Conservation (phyloP, 2,329 filamentous ascomycete species). For the Scedosporium apiospermum region DNA sequence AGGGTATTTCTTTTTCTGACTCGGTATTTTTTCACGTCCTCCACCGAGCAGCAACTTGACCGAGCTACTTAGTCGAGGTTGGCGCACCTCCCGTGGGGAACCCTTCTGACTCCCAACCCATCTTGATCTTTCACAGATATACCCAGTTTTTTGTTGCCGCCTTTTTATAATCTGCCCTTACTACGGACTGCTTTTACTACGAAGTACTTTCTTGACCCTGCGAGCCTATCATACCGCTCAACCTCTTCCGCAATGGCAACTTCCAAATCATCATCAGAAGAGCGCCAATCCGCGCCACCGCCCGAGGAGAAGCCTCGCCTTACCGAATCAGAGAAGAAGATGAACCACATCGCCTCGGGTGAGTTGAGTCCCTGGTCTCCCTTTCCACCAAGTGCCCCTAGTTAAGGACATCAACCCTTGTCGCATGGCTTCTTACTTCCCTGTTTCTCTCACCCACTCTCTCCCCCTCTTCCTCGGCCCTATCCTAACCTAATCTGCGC, state of each 20-base stretch:
- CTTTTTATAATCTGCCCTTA: too few relatives aligned
- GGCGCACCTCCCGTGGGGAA: too few relatives aligned
- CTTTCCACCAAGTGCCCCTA: not conserved
- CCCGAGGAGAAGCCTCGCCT: constrained; percentile 39
- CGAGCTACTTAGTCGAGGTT: too few relatives aligned
- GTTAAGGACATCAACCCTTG: not conserved
- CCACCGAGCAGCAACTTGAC: not conserved
- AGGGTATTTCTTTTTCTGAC: not conserved
- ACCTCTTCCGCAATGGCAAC: not conserved
- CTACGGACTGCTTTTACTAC: not conserved
- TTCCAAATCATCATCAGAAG: constrained; percentile 1
- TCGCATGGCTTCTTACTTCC: not conserved
- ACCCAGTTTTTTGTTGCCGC: too few relatives aligned
- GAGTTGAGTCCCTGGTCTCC: constrained; percentile 11
- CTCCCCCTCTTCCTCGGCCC: not conserved
- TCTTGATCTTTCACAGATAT: not conserved
- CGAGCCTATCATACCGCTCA: too few relatives aligned
- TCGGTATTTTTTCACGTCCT: not conserved
- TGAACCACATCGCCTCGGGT: constrained; percentile 47
- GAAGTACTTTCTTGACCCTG: not conserved
- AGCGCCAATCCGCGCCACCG: constrained; percentile 1
- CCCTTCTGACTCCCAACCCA: not conserved
- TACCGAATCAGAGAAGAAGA: constrained; percentile 45
- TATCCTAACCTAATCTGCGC: not conserved
- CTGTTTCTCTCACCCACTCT: not conserved